Conservation (phyloP, 495 filamentous ascomycete species). For the Daldinia caldariorum region DNA sequence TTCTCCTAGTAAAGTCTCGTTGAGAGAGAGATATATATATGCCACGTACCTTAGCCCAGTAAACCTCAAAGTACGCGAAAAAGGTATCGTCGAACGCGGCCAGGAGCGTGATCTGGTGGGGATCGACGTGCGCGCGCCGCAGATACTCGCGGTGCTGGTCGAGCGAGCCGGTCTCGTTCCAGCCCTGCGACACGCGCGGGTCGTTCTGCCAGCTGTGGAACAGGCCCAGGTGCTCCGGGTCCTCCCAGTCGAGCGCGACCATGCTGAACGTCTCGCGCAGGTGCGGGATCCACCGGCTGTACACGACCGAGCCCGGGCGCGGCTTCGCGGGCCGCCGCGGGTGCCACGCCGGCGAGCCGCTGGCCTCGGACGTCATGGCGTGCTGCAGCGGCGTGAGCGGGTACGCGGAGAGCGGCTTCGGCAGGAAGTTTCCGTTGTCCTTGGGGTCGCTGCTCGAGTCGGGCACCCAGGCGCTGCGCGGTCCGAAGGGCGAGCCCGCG, state of each 20-base stretch:
- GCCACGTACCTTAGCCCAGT: constrained; percentile 76
- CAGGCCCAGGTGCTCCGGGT: constrained; percentile 64
- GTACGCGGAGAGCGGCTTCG: constrained; percentile 59
- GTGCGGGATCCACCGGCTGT: constrained; percentile 75
- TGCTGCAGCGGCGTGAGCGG: constrained; percentile 65
- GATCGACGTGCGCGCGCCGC: constrained; percentile 66
- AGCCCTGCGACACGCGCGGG: constrained; percentile 73
- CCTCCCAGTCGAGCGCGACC: constrained; percentile 66
- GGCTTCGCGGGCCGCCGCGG: constrained; percentile 70
- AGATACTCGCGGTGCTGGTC: constrained; percentile 72
- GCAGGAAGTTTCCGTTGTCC: constrained; percentile 36
- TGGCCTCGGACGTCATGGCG: constrained; percentile 58
- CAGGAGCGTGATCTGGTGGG: constrained; percentile 69
- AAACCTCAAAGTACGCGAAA: constrained; percentile 76
- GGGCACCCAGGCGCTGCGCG: constrained; percentile 68
- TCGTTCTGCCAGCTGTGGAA: constrained; percentile 79
- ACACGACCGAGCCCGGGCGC: constrained; percentile 66
- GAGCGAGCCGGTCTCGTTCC: constrained; percentile 72
- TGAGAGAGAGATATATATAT: too few species aligned
- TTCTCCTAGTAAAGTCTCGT: too few species aligned
- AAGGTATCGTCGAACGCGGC: constrained; percentile 67
- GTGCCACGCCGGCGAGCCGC: constrained; percentile 58
- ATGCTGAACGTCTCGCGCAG: constrained; percentile 73
- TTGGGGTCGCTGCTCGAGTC: constrained; percentile 37
- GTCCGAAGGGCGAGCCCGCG: constrained; percentile 69